phyloP scores from a whole-genome alignment of 2,329 filamentous ascomycete genomes.

The Aspergillus aculeatus region DNA sequence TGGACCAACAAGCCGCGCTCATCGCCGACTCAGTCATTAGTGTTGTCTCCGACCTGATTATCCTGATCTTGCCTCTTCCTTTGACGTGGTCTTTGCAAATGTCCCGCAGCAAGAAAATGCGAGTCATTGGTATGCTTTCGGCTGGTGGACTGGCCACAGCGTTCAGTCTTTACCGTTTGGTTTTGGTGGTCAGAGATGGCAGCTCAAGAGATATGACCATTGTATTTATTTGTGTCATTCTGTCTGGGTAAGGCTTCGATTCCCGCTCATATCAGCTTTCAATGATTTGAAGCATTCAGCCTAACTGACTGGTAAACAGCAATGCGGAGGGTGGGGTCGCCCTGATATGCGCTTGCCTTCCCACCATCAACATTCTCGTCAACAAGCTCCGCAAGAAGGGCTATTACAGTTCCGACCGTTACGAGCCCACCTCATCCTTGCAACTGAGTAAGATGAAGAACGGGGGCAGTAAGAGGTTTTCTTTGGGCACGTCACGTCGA shows the following conservation, averaged over 20 bases:
- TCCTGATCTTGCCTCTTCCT: conserved; percentile 37
- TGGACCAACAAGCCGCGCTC: conserved; percentile 39
- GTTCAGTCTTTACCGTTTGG: conserved; percentile 40
- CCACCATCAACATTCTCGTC: conserved; percentile 33
- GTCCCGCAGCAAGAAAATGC: conserved; percentile 36
- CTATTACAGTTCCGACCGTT: conserved; percentile 28
- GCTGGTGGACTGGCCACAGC: conserved; percentile 40
- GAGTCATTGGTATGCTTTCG: conserved; percentile 38
- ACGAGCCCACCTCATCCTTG: conserved; percentile 27
- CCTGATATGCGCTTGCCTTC: conserved; percentile 40
- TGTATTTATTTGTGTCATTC: conserved; percentile 36
- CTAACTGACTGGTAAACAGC: conserved; percentile 18
- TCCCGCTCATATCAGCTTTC: neutral
- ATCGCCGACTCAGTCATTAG: conserved; percentile 42
- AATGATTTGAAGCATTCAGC: no score
- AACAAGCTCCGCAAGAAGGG: conserved; percentile 23
- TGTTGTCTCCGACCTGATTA: conserved; percentile 38
- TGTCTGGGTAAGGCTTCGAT: conserved; percentile 36
- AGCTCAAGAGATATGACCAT: conserved; percentile 33
- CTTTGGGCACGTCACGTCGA: conserved; percentile 15
- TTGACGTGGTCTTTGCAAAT: conserved; percentile 43
- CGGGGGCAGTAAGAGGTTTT: conserved; percentile 14
- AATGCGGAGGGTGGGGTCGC: conserved; percentile 40
- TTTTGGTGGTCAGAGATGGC: conserved; percentile 35
- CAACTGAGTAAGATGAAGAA: conserved; percentile 28